Evolutionary conservation across 78 protist genomes (phyloP).

Genomic region (Diacronema lutheri): DNA sequence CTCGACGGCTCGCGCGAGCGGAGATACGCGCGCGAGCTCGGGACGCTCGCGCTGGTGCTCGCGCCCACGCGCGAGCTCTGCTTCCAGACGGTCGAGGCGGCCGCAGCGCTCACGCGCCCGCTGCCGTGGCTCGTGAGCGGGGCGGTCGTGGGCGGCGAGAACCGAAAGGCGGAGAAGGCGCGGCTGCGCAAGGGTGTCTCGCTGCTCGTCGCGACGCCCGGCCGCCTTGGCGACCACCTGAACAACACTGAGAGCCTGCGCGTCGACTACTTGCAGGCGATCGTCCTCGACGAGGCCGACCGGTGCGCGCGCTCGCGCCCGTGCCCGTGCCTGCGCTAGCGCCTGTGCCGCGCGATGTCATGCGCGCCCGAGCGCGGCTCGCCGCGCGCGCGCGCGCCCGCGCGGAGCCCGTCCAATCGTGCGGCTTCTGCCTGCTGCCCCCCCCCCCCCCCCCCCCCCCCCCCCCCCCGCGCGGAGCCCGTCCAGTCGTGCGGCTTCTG

Average conservation of each 20-base stretch:
- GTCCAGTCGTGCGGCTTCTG: too few species aligned
- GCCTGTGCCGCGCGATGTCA: not conserved
- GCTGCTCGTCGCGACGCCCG: constrained; percentile 80
- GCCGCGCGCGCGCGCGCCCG: too few species aligned
- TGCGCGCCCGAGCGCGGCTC: not conserved
- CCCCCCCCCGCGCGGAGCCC: too few species aligned
- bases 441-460: too few species aligned
- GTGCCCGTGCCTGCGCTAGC: not conserved
- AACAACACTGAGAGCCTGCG: not conserved
- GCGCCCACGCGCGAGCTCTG: constrained; percentile 88
- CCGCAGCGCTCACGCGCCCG: constrained; percentile 40
- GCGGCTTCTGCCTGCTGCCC: too few species aligned
- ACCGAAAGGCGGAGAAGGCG: constrained; percentile 72
- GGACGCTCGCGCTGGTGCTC: constrained; percentile 66
- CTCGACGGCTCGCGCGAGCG: not conserved
- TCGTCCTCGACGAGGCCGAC: constrained; percentile 90
- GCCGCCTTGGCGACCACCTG: constrained; percentile 78
- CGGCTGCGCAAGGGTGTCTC: constrained; percentile 82
- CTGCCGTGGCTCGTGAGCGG: constrained; percentile 67
- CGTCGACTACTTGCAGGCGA: not conserved
- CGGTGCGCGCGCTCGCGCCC: not conserved
- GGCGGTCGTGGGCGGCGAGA: constrained; percentile 79
- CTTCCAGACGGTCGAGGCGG: constrained; percentile 65
- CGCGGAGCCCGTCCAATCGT: too few species aligned
- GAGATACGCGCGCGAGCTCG: constrained; percentile 42